These are phyloP conservation scores for Solanum bulbocastanum DNA, from an alignment of 257 asterid species.

Conservation along the genomic window DNA sequence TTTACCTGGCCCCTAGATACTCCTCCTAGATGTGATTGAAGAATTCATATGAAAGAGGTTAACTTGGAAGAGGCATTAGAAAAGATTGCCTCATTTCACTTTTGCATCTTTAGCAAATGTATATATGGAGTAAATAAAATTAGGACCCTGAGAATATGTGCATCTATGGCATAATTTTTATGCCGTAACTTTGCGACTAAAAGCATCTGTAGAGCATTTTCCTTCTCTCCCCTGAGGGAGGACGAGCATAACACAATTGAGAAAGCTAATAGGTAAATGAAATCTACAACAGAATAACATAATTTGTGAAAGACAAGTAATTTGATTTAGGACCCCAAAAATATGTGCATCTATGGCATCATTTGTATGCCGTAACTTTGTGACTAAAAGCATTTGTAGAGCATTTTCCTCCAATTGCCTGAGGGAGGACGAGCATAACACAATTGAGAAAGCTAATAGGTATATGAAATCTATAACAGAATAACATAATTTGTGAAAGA, in stretches of 20 bases:
- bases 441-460: neutral
- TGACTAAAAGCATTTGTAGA: neutral
- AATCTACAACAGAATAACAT: neutral
- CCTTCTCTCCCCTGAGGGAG: neutral
- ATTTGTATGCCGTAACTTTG: neutral
- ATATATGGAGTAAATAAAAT: neutral
- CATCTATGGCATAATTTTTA: neutral
- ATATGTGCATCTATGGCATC: neutral
- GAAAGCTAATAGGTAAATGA: neutral
- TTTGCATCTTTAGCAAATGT: neutral
- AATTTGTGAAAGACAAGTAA: neutral
- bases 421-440: neutral
- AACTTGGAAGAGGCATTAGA: neutral
- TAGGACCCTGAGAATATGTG: neutral
- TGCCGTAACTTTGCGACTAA: neutral
- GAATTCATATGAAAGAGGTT: neutral
- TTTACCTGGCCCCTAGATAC: neutral
- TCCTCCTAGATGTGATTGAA: neutral
- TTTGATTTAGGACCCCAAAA: neutral
- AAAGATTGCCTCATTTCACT: neutral
- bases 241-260: neutral
- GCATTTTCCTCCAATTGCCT: neutral
- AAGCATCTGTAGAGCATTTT: neutral
- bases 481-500: neutral
- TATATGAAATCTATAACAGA: neutral